Evolutionary conservation across 257 asterid species (phyloP).

Genomic region (Orobanche coerulescens): DNA sequence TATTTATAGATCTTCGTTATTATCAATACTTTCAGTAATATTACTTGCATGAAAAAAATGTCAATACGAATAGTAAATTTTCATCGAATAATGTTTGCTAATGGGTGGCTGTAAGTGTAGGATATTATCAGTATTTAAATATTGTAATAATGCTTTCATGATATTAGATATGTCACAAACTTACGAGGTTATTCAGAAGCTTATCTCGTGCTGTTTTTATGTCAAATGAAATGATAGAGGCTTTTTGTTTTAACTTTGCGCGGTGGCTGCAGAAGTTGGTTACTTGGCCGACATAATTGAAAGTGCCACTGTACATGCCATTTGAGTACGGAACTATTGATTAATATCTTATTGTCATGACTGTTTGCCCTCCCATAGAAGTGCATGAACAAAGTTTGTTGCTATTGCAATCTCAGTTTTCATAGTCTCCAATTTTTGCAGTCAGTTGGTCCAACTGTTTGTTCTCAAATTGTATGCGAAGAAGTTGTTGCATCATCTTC

Average conservation of each 20-base stretch:
- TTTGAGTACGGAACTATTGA: neutral
- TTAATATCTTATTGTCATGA: neutral
- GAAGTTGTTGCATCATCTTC: slow-evolving; percentile 74
- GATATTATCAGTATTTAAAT: too few species aligned
- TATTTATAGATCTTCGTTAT: too few species aligned
- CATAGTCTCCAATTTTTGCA: slow-evolving; percentile 30
- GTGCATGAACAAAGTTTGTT: neutral
- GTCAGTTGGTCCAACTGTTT: slow-evolving; percentile 56
- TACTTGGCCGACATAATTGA: neutral
- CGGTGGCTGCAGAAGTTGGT: neutral
- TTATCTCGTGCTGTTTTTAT: neutral
- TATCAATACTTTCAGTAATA: too few species aligned
- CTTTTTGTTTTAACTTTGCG: neutral
- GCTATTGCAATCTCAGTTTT: slow-evolving; percentile 13
- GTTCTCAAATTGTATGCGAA: slow-evolving; percentile 54
- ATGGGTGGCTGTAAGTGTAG: neutral
- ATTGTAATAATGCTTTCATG: neutral
- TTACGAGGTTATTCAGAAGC: neutral
- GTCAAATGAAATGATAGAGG: neutral
- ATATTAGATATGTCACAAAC: neutral
- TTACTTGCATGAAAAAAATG: too few species aligned
- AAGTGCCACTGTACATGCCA: neutral
- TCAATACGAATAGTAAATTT: too few species aligned
- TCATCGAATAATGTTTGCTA: too few species aligned
- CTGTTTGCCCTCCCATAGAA: neutral